These are phyloP conservation scores for Sordariomycetes sp. DNA, from an alignment of 2,329 filamentous ascomycete species.

Conservation along the genomic window DNA sequence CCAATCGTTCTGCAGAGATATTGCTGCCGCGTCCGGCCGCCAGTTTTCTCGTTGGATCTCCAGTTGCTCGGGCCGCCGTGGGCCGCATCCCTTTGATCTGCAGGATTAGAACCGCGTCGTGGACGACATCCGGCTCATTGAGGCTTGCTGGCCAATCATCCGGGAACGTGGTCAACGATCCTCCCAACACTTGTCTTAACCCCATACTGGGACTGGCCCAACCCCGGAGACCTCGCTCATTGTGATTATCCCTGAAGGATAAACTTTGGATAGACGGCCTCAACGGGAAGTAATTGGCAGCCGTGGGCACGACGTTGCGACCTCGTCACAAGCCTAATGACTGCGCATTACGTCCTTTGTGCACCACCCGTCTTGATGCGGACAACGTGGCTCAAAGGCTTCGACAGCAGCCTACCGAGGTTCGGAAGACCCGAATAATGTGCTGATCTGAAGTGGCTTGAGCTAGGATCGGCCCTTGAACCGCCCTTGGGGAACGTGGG, in stretches of 20 bases:
- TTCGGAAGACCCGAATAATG: neutral
- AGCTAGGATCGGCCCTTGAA: neutral
- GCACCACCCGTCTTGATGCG: neutral
- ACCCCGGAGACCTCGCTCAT: neutral
- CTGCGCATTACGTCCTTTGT: neutral
- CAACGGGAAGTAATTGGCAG: neutral
- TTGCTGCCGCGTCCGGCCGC: too few relatives aligned
- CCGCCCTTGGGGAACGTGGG: neutral
- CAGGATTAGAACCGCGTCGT: neutral
- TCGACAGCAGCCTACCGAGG: neutral
- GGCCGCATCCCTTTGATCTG: neutral
- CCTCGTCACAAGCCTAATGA: neutral
- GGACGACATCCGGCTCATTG: neutral
- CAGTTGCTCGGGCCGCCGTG: neutral
- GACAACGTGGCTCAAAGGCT: neutral
- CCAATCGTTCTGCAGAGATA: too few relatives aligned
- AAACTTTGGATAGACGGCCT: neutral
- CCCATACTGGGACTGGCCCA: neutral
- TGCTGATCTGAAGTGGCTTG: neutral
- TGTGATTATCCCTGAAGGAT: neutral
- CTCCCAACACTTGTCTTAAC: neutral
- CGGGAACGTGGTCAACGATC: conserved; percentile 3
- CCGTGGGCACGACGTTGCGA: neutral
- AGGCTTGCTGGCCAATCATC: conserved; percentile 5
- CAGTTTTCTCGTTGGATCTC: neutral